These are phyloP conservation scores for Spergularia azorica DNA, from an alignment of 179 eudicot genomes.

Conservation along the genomic window DNA sequence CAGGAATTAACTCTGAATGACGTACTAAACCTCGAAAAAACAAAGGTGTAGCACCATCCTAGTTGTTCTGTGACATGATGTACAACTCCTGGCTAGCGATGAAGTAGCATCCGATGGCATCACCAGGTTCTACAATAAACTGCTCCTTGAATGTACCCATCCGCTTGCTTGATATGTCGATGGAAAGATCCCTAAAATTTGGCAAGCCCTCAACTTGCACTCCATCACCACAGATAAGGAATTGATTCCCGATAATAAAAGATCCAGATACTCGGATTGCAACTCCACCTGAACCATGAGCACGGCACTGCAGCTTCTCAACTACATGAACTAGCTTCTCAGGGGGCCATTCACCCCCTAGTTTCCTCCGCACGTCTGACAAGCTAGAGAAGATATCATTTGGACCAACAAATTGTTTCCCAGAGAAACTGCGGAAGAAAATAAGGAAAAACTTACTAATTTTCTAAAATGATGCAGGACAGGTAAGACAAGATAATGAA, in stretches of 20 bases:
- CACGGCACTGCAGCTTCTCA: constrained; percentile 85
- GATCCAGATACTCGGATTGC: constrained; percentile 90
- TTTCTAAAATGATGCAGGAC: not conserved
- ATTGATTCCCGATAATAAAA: constrained; percentile 78
- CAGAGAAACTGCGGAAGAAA: constrained; percentile 58
- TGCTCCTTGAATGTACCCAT: constrained; percentile 90
- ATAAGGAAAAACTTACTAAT: not conserved
- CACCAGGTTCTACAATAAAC: constrained; percentile 69
- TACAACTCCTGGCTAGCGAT: constrained; percentile 80
- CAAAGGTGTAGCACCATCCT: not conserved
- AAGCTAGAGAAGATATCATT: constrained; percentile 49
- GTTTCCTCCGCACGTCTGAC: constrained; percentile 66
- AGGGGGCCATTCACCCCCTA: constrained; percentile 88
- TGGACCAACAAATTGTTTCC: constrained; percentile 61
- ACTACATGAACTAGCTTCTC: constrained; percentile 90
- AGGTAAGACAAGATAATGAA: not conserved
- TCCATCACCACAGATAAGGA: constrained; percentile 92
- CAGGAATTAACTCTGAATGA: not conserved
- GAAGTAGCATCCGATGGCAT: constrained; percentile 64
- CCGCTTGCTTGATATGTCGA: constrained; percentile 62
- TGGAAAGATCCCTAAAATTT: constrained; percentile 72
- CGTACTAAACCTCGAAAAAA: not conserved
- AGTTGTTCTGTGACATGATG: constrained; percentile 47
- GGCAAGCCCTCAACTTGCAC: constrained; percentile 90
- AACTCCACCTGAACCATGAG: constrained; percentile 76